Evolutionary conservation across 192 early-diverging fungal species (phyloP).

Genomic region (Entomortierella chlamydospora): DNA sequence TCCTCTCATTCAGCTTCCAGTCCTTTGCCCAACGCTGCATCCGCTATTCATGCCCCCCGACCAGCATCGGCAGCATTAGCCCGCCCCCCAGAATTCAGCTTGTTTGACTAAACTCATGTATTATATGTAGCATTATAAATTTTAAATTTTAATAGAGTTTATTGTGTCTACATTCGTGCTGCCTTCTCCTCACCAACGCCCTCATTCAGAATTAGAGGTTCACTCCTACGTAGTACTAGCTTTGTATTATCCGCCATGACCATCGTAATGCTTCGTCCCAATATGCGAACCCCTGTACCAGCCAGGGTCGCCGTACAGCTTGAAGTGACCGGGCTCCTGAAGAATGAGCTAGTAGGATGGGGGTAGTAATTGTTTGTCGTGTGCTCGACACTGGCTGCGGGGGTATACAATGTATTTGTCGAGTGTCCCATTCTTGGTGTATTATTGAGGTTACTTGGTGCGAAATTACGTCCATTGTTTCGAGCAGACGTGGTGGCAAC

Average conservation of each 20-base stretch:
- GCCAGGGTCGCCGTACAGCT: slow-evolving; percentile 36
- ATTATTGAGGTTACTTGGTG: not conserved
- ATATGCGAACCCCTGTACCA: slow-evolving; percentile 26
- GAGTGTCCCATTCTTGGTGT: not conserved
- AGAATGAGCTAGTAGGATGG: slow-evolving; percentile 23
- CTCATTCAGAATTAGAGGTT: slow-evolving; percentile 37
- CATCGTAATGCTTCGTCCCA: slow-evolving; percentile 36
- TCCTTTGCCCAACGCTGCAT: no score
- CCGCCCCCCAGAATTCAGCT: slow-evolving; percentile 38
- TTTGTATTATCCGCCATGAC: slow-evolving; percentile 25
- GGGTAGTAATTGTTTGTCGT: slow-evolving; percentile 1
- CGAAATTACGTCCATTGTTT: no score
- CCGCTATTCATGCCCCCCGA: not conserved
- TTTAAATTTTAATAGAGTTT: not conserved
- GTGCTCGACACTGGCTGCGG: not conserved
- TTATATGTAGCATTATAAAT: no score
- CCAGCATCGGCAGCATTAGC: not conserved
- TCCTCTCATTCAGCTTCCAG: not conserved
- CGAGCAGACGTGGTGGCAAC: not conserved
- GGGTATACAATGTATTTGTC: not conserved
- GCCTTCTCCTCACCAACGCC: slow-evolving; percentile 51
- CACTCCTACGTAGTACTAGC: slow-evolving; percentile 28
- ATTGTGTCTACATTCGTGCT: slow-evolving; percentile 22
- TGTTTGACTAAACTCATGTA: slow-evolving; percentile 31
- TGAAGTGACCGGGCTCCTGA: slow-evolving; percentile 40